Base-by-base conservation (phyloP, 805 yeast genomes). In the Tetrapisispora iriomotensis region DNA sequence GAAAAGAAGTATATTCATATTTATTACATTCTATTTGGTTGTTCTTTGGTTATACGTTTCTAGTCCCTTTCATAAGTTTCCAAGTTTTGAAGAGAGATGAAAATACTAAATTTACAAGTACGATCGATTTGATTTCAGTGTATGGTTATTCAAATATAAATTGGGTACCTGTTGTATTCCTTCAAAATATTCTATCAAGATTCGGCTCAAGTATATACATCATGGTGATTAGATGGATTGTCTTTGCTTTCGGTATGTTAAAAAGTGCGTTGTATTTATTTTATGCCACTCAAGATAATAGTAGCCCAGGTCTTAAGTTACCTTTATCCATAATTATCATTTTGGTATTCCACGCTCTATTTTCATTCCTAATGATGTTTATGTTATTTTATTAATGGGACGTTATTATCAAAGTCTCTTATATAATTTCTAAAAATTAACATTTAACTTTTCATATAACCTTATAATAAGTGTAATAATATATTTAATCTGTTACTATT, bases 141-240 rank as follows among this genome's bases (percentile, higher is more conserved):
- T 88, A 82, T 61, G 95, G 96, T 2, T 88, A 90, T 62, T 73
- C 95, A 15, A 82, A 82, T 51, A 62, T 81, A 5, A 71, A 78
- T 42, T 88, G 96, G 96, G 64, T 82, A n/a, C 94, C 95, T 1
- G 79, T 85, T 18, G 79, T 88, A 0, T 54, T 79, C 1, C 28
- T 46, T 8, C 20, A 44, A 14, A 47, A 46, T 43, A 32, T 46
- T 18, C 29, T 48, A 17, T 30, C 42, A 20, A 27, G 28, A 26
- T 39, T 34, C 18, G 36, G 19, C 7, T 22, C 23, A 13, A 17
- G n/a, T 3, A 44, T 34, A 24, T 25, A 27, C 15, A 22, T 38
- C 1, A 8, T 12, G 2, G 30, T 36, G 3, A 13, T 40, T 9
- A 32, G 42, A 44, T 42, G 44, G 42, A 33, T 25, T 8, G 9